Evolutionary conservation across 495 filamentous ascomycete genomes (phyloP), one percentile per base, ranked within the genome.

Genomic region (Aspergillus asperescens): DNA sequence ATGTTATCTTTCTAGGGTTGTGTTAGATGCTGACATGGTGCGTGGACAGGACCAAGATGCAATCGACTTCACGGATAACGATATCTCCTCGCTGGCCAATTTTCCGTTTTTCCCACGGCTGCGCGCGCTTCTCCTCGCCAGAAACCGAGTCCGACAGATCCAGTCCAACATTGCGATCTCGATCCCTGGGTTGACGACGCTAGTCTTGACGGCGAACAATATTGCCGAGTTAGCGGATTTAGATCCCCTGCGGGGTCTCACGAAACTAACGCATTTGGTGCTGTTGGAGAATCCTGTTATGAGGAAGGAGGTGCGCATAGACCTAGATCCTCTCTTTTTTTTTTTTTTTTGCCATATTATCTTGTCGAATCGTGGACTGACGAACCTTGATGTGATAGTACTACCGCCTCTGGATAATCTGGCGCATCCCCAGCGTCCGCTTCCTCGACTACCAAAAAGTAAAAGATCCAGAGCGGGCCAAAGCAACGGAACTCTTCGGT

Each of bases 61-160:
- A 41, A 94, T 99, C 73, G 93, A 99, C 70, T 84, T 99, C 62
- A 96, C 94, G 62, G 93, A 99, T 74, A 99, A 99, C 70, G 90
- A 97, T 69, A 89, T 99, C 65, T 82, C 86, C 45, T 72, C 83
- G 28, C 80, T 99, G 46, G 82, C 81, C 48, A 97, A 96, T 74
- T 95, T 99, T 73, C 93, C 93, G n/a, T 81, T 93, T 48, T 90
- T 86, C 34, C 91, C 89, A 31, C 87, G 94, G 39, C 74, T 97
- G 53, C 81, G 77, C 41, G 92, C 88, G 7, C 85, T 99, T 23
- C 81, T 97, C 22, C 79, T 96, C 19, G 90, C 91, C 37, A 83
- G 90, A 47, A 99, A 99, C 68, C 82, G 94, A 40, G 77, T 96
- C 66, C 73, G 83, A 29, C 79, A 77, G 52, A 89, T 99, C 62